Evolutionary conservation across 2,329 filamentous ascomycete species (phyloP).

Genomic region (Botryotinia convoluta): DNA sequence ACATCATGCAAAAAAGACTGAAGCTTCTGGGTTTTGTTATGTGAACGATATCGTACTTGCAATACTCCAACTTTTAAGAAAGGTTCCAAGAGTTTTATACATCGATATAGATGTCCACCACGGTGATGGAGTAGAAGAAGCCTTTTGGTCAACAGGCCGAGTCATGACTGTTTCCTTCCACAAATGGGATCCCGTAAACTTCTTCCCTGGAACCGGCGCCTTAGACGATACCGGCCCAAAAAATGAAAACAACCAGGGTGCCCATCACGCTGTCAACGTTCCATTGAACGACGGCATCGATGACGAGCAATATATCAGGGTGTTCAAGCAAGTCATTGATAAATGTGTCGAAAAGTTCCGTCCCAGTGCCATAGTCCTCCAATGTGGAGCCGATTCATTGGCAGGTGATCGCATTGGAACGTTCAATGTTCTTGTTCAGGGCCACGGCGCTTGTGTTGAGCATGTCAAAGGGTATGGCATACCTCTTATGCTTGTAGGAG

Average conservation of each 20-base stretch:
- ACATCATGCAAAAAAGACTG: slow-evolving; percentile 92
- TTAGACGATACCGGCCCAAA: slow-evolving; percentile 81
- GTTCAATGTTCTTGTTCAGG: slow-evolving; percentile 95
- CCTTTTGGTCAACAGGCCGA: slow-evolving; percentile 83
- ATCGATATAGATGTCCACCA: slow-evolving; percentile 94
- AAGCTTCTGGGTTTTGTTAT: slow-evolving; percentile 96
- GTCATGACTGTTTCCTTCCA: slow-evolving; percentile 95
- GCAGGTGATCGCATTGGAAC: slow-evolving; percentile 90
- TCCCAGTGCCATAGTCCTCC: slow-evolving; percentile 88
- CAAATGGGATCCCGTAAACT: slow-evolving; percentile 81
- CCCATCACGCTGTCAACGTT: slow-evolving; percentile 87
- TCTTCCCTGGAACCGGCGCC: slow-evolving; percentile 90
- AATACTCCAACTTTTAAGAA: slow-evolving; percentile 81
- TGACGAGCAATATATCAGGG: slow-evolving; percentile 79
- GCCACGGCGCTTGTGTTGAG: slow-evolving; percentile 86
- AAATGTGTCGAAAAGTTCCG: slow-evolving; percentile 78
- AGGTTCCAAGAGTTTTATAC: slow-evolving; percentile 83
- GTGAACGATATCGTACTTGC: slow-evolving; percentile 98
- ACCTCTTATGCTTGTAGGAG: slow-evolving; percentile 86
- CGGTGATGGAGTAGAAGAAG: slow-evolving; percentile 86
- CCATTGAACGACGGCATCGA: slow-evolving; percentile 88
- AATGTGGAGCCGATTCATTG: slow-evolving; percentile 93
- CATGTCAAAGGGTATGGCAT: slow-evolving; percentile 80
- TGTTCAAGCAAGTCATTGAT: slow-evolving; percentile 80
- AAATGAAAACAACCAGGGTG: slow-evolving; percentile 79